Evolutionary conservation across 768 basidiomycete genomes (phyloP), one percentile per base, ranked within the genome.

Genomic region (Boletus pseudo-olivaceus): DNA sequence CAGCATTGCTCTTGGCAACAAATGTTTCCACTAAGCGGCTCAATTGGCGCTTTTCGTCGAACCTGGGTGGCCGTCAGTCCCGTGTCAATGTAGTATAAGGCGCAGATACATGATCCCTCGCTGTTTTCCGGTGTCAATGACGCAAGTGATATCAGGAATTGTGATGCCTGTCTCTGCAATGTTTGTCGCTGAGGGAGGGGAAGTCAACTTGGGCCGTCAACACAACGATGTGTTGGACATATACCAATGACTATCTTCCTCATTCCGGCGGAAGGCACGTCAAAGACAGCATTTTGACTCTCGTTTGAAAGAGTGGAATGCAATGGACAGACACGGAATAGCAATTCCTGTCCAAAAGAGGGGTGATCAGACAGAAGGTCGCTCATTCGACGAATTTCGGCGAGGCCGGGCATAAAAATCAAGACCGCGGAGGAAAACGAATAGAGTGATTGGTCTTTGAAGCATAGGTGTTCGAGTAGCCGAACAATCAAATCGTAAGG

Each of bases 121-220:
- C 67, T 97, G 93, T 64, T 90, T 93, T 45, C 95, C 94, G 0
- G 86, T 83, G 65, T 99, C 96, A 55, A 98, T 93, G 23, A 98
- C 96, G 60, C 93, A 94, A 9, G 94, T 96, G 55, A 97, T 90
- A 62, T 99, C 97, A 7, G 96, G 96, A 51, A 99, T 99, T 2
- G 97, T 99, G 51, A 99, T 91, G 62, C 96, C 96, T 14, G 96
- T 99, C 72, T 99, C 96, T 15, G 93, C 90, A 61, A 95, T 93
- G 65, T 96, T 93, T 33, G 92, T 93, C 3, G 90, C 90, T 93
- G 44, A 34, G 26, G 40, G 17, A 50, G 15, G 10, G 12, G 5
- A 57, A 17, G 51, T 53, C 37, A 55, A 42, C 26, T 43, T 4
- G 29, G 29, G 26, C 11, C 5, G 17, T 44, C 45, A 43, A 42